Base-by-base conservation (phyloP, 768 basidiomycete genomes). In the Leccinum subgranulosum region DNA sequence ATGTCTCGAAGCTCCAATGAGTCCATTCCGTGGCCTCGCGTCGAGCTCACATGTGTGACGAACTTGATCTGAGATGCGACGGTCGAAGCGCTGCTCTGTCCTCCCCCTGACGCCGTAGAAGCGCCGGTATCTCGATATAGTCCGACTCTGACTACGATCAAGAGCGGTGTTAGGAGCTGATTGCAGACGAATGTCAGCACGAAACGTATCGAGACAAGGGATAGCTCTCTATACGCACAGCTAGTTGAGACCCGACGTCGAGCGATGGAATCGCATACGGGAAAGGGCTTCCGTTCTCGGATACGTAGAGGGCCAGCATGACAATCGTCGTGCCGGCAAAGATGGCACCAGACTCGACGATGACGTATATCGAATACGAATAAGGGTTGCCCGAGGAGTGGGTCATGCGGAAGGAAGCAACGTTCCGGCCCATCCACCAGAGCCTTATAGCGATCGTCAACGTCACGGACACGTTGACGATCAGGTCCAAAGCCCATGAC, bases 401-500 rank as follows among this genome's bases (percentile, higher is more conserved):
- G 21, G 28, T 15, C 1, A 6, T 14, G 6, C 49, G 51, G 19
- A 59, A 50, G 41, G 61, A 55, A 7, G 61, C 45, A 21, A 58
- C 53, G 8, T 54, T 56, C 19, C 53, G 54, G 19, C 58, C 63
- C 39, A 56, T 53, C 57, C 57, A 64, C 67, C 67, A 68, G 33
- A 64, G 60, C 3, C 65, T 52, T 6, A 15, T 51, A 15, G 63
- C 66, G 19, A 69, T 67, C 11, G 63, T 64, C 43, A 62, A n/a
- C 7, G 67, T 69, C 33, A 66, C 63, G 4, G 41, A 50, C 17
- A 62, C 57, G 11, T 69, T 69, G 25, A 69, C 27, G 17, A 55
- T 39, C 6, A 69, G 34, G 50, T 69, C 68, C 41, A 69, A 46
- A 6, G 59, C 41, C 67, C 68, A 67, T 29, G 55, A 56, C 3